Conservation (phyloP, 805 yeast genomes). For the Lachancea kluyveri region DNA sequence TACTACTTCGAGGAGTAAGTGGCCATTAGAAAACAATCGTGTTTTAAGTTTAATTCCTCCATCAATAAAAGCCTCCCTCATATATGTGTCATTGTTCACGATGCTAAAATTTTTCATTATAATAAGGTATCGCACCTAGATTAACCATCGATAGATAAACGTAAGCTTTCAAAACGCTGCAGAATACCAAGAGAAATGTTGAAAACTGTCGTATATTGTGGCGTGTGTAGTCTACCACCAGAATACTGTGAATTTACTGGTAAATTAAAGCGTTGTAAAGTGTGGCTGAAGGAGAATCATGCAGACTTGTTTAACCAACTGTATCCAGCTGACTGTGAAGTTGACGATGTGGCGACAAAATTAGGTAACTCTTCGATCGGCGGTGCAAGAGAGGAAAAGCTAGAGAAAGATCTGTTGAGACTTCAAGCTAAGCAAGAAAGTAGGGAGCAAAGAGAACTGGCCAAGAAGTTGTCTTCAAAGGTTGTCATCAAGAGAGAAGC, state of each 20-base stretch:
- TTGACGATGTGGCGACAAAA: conserved; percentile 26
- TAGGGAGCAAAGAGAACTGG: conserved; percentile 77
- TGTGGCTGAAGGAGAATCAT: conserved; percentile 64
- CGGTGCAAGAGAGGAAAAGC: conserved; percentile 73
- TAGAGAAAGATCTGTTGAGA: conserved; percentile 75
- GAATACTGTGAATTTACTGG: conserved; percentile 92
- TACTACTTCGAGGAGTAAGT: conserved; percentile 42
- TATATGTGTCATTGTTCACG: no score
- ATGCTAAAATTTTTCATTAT: no score
- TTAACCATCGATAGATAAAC: no score
- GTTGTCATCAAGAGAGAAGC: conserved; percentile 82
- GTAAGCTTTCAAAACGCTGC: no score
- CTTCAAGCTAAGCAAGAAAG: conserved; percentile 82
- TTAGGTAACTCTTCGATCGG: conserved; percentile 53
- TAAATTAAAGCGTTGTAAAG: conserved; percentile 71
- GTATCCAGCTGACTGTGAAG: conserved; percentile 49
- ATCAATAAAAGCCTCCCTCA: no score
- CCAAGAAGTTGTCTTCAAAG: conserved; percentile 71
- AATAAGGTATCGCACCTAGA: no score
- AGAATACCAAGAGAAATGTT: conserved; percentile 22
- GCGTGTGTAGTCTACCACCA: conserved; percentile 77
- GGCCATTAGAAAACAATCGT: conserved; percentile 53
- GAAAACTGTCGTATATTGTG: conserved; percentile 57
- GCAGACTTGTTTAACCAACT: conserved; percentile 49
- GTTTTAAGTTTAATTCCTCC: no score